These are phyloP conservation scores for Sanghuangporus sanghuang DNA, from an alignment of 1,284 basidiomycete genomes.

Conservation along the genomic window DNA sequence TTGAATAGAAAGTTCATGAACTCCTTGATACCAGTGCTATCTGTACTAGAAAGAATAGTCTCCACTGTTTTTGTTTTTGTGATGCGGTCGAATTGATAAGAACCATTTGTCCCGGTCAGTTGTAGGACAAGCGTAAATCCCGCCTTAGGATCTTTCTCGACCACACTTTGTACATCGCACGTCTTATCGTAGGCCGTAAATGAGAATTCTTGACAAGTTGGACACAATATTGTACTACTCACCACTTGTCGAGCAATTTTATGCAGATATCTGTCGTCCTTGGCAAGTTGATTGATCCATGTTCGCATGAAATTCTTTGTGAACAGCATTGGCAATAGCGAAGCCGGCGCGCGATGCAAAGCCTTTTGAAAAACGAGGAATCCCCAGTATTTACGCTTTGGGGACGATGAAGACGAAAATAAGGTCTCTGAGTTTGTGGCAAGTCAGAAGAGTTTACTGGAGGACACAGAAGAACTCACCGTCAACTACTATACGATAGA, in stretches of 20 bases:
- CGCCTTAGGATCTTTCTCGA: slow-evolving; percentile 71
- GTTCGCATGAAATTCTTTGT: slow-evolving; percentile 95
- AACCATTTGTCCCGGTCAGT: slow-evolving; percentile 83
- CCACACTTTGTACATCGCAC: slow-evolving; percentile 69
- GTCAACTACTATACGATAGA: slow-evolving; percentile 88
- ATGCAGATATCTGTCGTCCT: slow-evolving; percentile 84
- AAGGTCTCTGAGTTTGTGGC: slow-evolving; percentile 61
- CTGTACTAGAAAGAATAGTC: slow-evolving; percentile 74
- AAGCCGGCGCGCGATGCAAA: slow-evolving; percentile 59
- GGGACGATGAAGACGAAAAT: slow-evolving; percentile 79
- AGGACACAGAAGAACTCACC: slow-evolving; percentile 42
- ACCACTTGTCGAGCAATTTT: slow-evolving; percentile 82
- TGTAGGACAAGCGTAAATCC: slow-evolving; percentile 86
- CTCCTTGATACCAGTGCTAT: slow-evolving; percentile 67
- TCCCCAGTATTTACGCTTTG: slow-evolving; percentile 93
- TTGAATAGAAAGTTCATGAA: slow-evolving; percentile 74
- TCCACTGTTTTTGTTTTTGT: slow-evolving; percentile 95
- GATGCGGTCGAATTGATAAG: slow-evolving; percentile 85
- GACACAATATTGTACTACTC: slow-evolving; percentile 24
- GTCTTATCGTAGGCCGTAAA: slow-evolving; percentile 38
- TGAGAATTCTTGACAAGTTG: slow-evolving; percentile 1
- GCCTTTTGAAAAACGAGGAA: slow-evolving; percentile 89
- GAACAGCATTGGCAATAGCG: slow-evolving; percentile 82
- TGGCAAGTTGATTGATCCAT: slow-evolving; percentile 94
- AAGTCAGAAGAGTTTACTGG: not conserved